These are phyloP conservation scores for Candida tibetensis DNA, from an alignment of 805 yeast genomes.

Conservation along the genomic window DNA sequence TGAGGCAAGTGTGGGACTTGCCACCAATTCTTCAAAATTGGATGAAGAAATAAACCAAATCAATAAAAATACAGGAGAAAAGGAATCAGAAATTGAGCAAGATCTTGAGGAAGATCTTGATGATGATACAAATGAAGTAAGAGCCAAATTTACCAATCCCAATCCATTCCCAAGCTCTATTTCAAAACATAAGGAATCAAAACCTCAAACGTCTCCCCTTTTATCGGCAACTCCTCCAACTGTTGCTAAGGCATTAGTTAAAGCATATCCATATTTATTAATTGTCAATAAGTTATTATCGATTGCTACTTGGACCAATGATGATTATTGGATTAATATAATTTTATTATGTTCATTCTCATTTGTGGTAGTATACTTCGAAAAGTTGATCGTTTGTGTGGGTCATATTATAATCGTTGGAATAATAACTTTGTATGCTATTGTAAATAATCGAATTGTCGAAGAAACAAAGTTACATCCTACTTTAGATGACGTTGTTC, in stretches of 20 bases:
- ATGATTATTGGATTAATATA: slow-evolving; percentile 73
- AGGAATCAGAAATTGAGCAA: slow-evolving; percentile 1
- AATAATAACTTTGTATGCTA: slow-evolving; percentile 56
- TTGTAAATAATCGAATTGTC: slow-evolving; percentile 54
- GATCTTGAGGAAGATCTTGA: slow-evolving; percentile 3
- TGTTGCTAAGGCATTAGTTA: slow-evolving; percentile 76
- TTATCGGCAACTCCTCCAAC: slow-evolving; percentile 88
- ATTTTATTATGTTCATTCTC: slow-evolving; percentile 55
- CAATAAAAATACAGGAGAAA: too few relatives aligned
- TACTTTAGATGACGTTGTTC: slow-evolving; percentile 82
- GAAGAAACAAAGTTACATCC: slow-evolving; percentile 64
- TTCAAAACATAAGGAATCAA: slow-evolving; percentile 7
- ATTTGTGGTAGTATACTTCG: slow-evolving; percentile 70
- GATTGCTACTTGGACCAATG: slow-evolving; percentile 87
- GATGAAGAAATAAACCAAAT: too few relatives aligned
- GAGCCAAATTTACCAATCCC: slow-evolving; percentile 11
- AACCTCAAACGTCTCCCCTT: slow-evolving; percentile 70
- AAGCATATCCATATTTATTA: slow-evolving; percentile 81
- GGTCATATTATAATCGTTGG: slow-evolving; percentile 77
- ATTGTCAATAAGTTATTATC: slow-evolving; percentile 68
- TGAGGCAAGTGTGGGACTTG: too few relatives aligned
- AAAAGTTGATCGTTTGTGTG: slow-evolving; percentile 68
- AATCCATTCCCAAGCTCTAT: slow-evolving; percentile 2
- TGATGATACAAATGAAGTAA: slow-evolving; percentile 8
- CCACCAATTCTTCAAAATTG: too few relatives aligned